phyloP scores from a whole-genome alignment of 108 stramenopile genomes.

The Aurantiochytrium sp. region DNA sequence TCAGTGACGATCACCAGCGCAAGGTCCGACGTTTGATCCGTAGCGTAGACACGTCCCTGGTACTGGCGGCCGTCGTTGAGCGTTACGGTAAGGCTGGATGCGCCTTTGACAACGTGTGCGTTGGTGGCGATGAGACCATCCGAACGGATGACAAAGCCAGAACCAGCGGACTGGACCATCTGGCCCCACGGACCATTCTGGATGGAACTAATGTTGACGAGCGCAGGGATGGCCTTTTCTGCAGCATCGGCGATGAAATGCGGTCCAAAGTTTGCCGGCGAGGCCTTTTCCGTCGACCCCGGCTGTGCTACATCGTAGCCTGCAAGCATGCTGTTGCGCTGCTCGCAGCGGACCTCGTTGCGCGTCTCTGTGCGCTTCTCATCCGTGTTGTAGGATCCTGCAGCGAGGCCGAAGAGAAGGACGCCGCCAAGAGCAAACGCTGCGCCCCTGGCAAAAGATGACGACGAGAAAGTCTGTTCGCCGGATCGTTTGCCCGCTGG shows the following conservation, averaged over 20 bases:
- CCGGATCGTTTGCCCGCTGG: too few species aligned
- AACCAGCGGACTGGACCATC: conserved; percentile 25
- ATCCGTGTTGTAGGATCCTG: not conserved
- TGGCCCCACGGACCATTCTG: not conserved
- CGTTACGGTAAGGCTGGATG: conserved; percentile 33
- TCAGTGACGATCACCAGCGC: conserved; percentile 41
- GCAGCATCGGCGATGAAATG: conserved; percentile 5
- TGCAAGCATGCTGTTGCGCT: not conserved
- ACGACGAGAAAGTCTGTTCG: too few species aligned
- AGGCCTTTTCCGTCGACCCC: not conserved
- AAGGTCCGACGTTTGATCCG: conserved; percentile 39
- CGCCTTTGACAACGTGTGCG: conserved; percentile 42
- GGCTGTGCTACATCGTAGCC: not conserved
- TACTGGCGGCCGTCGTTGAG: conserved; percentile 42
- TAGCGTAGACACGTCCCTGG: conserved; percentile 27
- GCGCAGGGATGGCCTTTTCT: not conserved
- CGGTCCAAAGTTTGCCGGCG: not conserved
- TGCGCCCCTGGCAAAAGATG: not conserved
- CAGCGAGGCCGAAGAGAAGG: not conserved
- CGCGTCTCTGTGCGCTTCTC: not conserved
- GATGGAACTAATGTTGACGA: not conserved
- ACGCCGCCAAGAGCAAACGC: not conserved
- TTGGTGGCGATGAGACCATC: conserved; percentile 50
- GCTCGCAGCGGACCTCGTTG: not conserved
- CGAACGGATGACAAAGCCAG: conserved; percentile 39